Percentiles rank a stretch among this genome's conserved stretches.
Conservation (phyloP, 1,284 basidiomycete genomes). For the Cutaneotrichosporon cutaneum region DNA sequence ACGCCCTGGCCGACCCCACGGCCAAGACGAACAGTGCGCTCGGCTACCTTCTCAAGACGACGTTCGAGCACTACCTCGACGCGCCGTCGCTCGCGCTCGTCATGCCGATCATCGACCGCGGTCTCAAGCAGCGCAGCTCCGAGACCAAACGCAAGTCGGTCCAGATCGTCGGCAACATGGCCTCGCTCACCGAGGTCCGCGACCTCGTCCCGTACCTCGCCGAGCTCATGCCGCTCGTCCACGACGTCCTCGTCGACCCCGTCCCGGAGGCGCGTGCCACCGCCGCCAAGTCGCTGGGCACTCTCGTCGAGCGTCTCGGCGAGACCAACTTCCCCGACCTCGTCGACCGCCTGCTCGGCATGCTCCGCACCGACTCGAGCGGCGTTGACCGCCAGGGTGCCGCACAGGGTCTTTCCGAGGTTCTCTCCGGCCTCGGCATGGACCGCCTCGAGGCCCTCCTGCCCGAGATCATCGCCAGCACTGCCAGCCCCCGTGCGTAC, state of each 20-base stretch:
- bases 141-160: slow-evolving; percentile 94
- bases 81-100: slow-evolving; percentile 96
- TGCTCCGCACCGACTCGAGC: slow-evolving; percentile 88
- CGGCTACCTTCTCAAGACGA: slow-evolving; percentile 80
- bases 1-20: slow-evolving; percentile 92
- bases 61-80: slow-evolving; percentile 98
- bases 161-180: slow-evolving; percentile 95
- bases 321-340: slow-evolving; percentile 95
- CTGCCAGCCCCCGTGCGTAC: slow-evolving; percentile 82
- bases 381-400: slow-evolving; percentile 95
- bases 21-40: slow-evolving; percentile 83
- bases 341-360: slow-evolving; percentile 83
- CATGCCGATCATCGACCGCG: slow-evolving; percentile 92
- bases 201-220: slow-evolving; percentile 96
- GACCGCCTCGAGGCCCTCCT: slow-evolving; percentile 92
- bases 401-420: slow-evolving; percentile 95
- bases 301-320: slow-evolving; percentile 91
- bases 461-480: slow-evolving; percentile 90
- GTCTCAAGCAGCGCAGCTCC: slow-evolving; percentile 85
- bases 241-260: slow-evolving; percentile 87
- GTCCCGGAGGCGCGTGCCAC: slow-evolving; percentile 97
- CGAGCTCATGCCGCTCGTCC: slow-evolving; percentile 84
- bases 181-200: slow-evolving; percentile 89
- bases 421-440: slow-evolving; percentile 93
- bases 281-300: slow-evolving; percentile 95